Percentiles rank a stretch among this genome's conserved stretches.
These are phyloP conservation scores for Quercus variabilis DNA, from an alignment of 306 rosid genomes.

Conservation along the genomic window DNA sequence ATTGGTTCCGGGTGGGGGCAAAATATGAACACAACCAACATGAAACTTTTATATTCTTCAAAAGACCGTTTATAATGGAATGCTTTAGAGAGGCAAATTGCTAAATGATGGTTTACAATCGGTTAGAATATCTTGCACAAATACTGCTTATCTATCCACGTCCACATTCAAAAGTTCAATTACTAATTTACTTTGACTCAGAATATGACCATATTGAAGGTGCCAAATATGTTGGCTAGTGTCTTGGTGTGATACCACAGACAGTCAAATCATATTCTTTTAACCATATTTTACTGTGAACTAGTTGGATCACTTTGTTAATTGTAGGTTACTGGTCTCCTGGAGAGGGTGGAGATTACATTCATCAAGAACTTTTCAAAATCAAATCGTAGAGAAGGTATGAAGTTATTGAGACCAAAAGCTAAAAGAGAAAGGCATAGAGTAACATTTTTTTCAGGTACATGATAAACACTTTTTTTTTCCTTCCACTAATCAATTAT, in stretches of 20 bases:
- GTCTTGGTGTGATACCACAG: not conserved
- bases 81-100: not conserved
- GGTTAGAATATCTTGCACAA: not conserved
- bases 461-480: not conserved
- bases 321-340: conserved; percentile 39
- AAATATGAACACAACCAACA: no score
- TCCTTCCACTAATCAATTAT: not conserved
- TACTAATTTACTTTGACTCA: not conserved
- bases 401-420: conserved; percentile 47
- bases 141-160: not conserved
- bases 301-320: conserved; percentile 3
- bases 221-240: not conserved
- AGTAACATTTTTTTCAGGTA: conserved; percentile 54
- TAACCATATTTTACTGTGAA: not conserved
- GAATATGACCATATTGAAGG: not conserved
- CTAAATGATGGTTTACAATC: not conserved
- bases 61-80: not conserved
- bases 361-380: conserved; percentile 52
- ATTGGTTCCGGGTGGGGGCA: no score
- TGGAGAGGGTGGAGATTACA: conserved; percentile 58
- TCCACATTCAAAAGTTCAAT: not conserved
- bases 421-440: conserved; percentile 32
- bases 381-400: conserved; percentile 51
- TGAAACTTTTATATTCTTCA: no score
- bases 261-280: not conserved